Evolutionary conservation across 768 basidiomycete genomes (phyloP), one percentile per base, ranked within the genome.

Genomic region (Thelephora ganbajun): DNA sequence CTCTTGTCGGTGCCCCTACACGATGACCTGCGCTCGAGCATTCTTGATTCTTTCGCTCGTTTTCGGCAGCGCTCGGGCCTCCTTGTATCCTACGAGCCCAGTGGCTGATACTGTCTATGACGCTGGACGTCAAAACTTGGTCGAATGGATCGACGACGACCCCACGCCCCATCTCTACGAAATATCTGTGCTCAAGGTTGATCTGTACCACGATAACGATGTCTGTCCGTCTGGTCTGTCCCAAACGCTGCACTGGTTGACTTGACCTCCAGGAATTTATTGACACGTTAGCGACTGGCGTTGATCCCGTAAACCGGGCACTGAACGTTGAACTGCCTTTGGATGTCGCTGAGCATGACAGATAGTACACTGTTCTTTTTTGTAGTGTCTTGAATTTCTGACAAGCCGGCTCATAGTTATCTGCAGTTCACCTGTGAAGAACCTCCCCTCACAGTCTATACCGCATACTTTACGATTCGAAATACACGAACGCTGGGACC

Each of bases 101-200:
- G 50, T 70, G 13, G 61, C 70, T 30, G 61, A 56, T 16, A 73
- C 76, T 0, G 63, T 68, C 2, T 70, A 70, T 51, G 55, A 57
- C 26, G 65, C 72, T 33, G 77, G 75, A 7, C 59, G 66, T 36
- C 60, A 64, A 4, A 64, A 64, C 19, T 35, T 56, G 7, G 56
- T 79, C 3, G 67, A 57, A 3, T 83, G 80, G 80, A 59, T 57
- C 34, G 77, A 81, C 35, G 71, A 76, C 39, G 57, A 60, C 5
- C 56, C 41, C 0, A 51, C 52, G 6, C 79, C 80, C 0, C 54
- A 55, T 18, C 50, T 80, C 5, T 46, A 48, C 30, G 57, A 68
- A 11, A 69, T 76, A 61, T 69, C 71, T 0, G 50, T 52, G 1
- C 46, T 78, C 20, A 59, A 59, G 6, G 69, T 82, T 6, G 66